Base-by-base conservation (phyloP, 2,329 filamentous ascomycete genomes). In the Fusarium marasasianum region DNA sequence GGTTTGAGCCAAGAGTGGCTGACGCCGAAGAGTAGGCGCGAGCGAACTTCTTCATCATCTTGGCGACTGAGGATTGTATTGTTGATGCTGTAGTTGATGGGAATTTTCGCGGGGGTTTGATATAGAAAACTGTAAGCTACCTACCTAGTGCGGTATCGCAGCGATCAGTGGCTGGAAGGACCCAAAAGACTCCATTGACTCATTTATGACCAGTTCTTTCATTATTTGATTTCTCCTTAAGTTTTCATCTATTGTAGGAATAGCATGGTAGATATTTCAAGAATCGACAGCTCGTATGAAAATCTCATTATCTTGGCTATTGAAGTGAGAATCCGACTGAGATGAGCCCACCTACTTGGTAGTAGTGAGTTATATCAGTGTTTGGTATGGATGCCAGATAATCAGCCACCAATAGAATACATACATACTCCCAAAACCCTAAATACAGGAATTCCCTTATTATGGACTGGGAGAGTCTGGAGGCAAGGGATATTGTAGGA, bases 1-100 rank as follows among this genome's bases (percentile, higher is more conserved):
- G 71, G 43, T 74, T 76, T 56, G 77, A 74, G 50, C 73, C 79
- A 47, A 79, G 68, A 37, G 77, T 75, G 22, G 64, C 59, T 54
- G 74, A 77, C 56, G 76, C 76, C 29, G 81, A 79, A 61, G 80
- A 81, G 77, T 81, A 82, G 37, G 81, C 77, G 57, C 82, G 82
- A 37, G 80, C 77, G 65, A 82, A 78, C 66, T 78, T 82, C 48
- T 63, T 75, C 80, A 83, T 82, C 63, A 53, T 69, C 58, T 48
- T 73, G 48, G 67, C 44, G 47, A 54, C 64, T 56, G 66, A 55
- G 66, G 41, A 62, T 44, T 20, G 18, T 57, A 72, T 57, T 74
- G 61, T 59, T 60, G 63, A 64, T 76, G 54, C 57, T 56, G 14
- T 29, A 37, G 53, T 45, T 50, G 54, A 50, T 33, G 48, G 48